Evolutionary conservation across 768 basidiomycete species (phyloP).

Genomic region (Nevesoporus exiguus): DNA sequence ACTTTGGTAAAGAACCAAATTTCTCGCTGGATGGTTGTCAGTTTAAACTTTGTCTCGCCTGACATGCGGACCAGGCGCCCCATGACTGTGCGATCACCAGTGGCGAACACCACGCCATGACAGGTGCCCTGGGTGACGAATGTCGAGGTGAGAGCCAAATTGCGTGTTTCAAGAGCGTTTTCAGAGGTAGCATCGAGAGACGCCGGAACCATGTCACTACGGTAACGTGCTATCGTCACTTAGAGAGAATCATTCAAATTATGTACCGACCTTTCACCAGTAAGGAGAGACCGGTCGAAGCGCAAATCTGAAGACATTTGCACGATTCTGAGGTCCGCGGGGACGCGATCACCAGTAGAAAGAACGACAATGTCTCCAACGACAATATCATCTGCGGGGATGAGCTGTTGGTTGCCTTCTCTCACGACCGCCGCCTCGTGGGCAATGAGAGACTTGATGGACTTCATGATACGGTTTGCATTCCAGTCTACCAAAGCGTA

Average conservation of each 20-base stretch:
- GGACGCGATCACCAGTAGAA: constrained; percentile 53
- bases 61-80: constrained; percentile 57
- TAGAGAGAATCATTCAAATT: background rate
- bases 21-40: constrained; percentile 47
- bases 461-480: constrained; percentile 49
- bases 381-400: constrained; percentile 53
- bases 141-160: constrained; percentile 47
- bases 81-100: constrained; percentile 44
- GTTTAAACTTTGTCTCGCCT: constrained; percentile 41
- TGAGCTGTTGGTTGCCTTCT: constrained; percentile 44
- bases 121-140: constrained; percentile 42
- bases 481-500: constrained; percentile 52
- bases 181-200: constrained; percentile 45
- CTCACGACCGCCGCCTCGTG: constrained; percentile 55
- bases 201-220: constrained; percentile 43
- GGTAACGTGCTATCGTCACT: background rate
- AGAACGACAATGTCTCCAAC: constrained; percentile 56
- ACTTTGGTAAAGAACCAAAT: constrained; percentile 52
- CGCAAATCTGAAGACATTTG: constrained; percentile 49
- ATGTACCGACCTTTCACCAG: constrained; percentile 41
- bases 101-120: constrained; percentile 40
- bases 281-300: constrained; percentile 53
- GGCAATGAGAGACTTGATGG: constrained; percentile 57
- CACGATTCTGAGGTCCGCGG: constrained; percentile 57
- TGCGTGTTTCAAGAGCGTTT: constrained; percentile 47